phyloP scores from a whole-genome alignment of 768 basidiomycete species.

The Leccinum variicolor region DNA sequence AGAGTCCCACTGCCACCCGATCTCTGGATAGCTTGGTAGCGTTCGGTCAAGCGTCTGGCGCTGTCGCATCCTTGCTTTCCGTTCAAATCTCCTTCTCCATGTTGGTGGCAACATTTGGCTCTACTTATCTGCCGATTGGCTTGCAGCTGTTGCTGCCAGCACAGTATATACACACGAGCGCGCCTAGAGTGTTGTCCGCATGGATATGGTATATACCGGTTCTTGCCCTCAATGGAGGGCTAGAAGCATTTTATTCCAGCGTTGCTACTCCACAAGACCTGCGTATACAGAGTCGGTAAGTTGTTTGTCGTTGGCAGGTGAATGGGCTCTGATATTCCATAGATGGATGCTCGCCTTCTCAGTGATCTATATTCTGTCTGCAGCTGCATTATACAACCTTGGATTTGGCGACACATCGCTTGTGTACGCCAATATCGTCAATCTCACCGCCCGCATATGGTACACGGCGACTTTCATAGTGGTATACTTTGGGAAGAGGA shows the following conservation, averaged over 20 bases:
- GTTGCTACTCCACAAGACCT: slow-evolving; percentile 69
- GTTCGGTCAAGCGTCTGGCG: slow-evolving; percentile 43
- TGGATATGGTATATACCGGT: slow-evolving; percentile 91
- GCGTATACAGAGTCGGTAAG: slow-evolving; percentile 60
- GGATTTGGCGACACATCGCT: slow-evolving; percentile 63
- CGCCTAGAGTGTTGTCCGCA: slow-evolving; percentile 68
- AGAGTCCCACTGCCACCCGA: neutral
- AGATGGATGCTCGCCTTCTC: slow-evolving; percentile 84
- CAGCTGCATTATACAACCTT: slow-evolving; percentile 44
- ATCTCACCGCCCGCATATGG: slow-evolving; percentile 57
- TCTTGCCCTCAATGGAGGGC: slow-evolving; percentile 83
- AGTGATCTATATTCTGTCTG: slow-evolving; percentile 55
- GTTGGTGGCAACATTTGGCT: slow-evolving; percentile 71
- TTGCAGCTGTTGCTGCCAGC: slow-evolving; percentile 68
- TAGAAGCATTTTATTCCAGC: slow-evolving; percentile 89
- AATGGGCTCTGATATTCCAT: slow-evolving; percentile 2
- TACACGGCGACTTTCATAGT: slow-evolving; percentile 54
- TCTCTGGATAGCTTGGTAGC: neutral
- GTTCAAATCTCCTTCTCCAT: slow-evolving; percentile 64
- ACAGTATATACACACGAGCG: slow-evolving; percentile 72
- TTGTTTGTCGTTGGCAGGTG: neutral
- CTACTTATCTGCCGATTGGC: slow-evolving; percentile 68
- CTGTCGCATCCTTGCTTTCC: slow-evolving; percentile 59
- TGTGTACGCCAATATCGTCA: slow-evolving; percentile 74
- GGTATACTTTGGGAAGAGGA: slow-evolving; percentile 41